Conservation (phyloP, 2,329 filamentous ascomycete genomes). For the Fragosphaeria purpurea region DNA sequence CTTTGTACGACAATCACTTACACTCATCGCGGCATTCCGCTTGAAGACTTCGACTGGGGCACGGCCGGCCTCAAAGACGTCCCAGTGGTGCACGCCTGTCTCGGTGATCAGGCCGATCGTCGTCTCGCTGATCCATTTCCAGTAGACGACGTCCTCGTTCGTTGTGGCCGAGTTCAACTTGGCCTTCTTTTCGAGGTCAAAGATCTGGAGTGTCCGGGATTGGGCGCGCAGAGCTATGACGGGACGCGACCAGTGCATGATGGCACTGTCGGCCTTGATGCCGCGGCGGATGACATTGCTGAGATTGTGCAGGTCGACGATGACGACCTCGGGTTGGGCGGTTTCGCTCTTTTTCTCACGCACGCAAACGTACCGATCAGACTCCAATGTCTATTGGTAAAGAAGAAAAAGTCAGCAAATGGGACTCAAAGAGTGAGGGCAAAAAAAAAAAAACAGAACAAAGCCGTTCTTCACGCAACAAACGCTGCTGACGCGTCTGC, state of each 20-base stretch:
- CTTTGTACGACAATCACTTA: conserved; percentile 33
- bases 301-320: conserved; percentile 93
- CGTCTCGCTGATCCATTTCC: conserved; percentile 96
- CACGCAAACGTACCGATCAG: conserved; percentile 91
- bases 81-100: conserved; percentile 90
- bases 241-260: conserved; percentile 97
- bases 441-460: too few relatives aligned
- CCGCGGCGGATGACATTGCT: conserved; percentile 91
- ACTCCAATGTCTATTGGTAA: conserved; percentile 75
- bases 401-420: conserved; percentile 8
- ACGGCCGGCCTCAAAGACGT: conserved; percentile 79
- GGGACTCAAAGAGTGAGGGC: too few relatives aligned
- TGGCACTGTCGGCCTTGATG: conserved; percentile 98
- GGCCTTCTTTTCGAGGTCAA: conserved; percentile 83
- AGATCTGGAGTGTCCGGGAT: conserved; percentile 90
- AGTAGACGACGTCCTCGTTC: conserved; percentile 96
- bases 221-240: conserved; percentile 96
- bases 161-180: conserved; percentile 96
- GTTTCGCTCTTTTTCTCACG: conserved; percentile 84
- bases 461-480: too few relatives aligned
- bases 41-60: conserved; percentile 87
- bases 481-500: too few relatives aligned
- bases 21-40: conserved; percentile 78
- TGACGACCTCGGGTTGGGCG: conserved; percentile 86
- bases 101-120: conserved; percentile 86